These are phyloP conservation scores for Boletus pseudopeckii DNA, from an alignment of 768 basidiomycete species.

Conservation along the genomic window DNA sequence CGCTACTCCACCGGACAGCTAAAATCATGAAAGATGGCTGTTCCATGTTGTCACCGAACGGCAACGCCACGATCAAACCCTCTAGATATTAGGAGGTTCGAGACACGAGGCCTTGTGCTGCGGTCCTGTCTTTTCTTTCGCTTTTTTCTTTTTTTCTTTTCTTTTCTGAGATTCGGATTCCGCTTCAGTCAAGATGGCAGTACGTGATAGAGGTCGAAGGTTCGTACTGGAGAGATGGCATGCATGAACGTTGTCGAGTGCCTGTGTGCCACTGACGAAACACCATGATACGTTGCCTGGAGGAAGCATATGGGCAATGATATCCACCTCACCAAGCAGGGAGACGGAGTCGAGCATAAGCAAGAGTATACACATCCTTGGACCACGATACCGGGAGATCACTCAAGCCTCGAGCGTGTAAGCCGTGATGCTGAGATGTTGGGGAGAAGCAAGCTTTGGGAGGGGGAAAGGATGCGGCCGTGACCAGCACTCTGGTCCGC, in stretches of 20 bases:
- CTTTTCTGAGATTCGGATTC: neutral
- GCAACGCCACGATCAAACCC: conserved; percentile 15
- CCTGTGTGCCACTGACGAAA: neutral
- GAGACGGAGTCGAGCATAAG: neutral
- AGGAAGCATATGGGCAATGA: neutral
- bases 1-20: neutral
- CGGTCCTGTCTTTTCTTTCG: neutral
- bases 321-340: neutral
- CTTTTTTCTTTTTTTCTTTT: neutral
- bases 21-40: conserved; percentile 2
- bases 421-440: neutral
- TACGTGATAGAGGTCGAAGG: neutral
- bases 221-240: neutral
- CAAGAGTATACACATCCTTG: too few relatives aligned
- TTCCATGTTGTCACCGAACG: conserved; percentile 4
- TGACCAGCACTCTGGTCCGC: neutral
- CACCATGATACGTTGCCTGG: neutral
- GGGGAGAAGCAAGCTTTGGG: neutral
- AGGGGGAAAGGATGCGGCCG: neutral
- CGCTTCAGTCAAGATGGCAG: neutral
- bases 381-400: neutral
- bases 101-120: conserved; percentile 1
- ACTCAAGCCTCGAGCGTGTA: neutral
- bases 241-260: neutral
- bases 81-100: neutral